Percentiles rank a stretch among this genome's conserved stretches.
Evolutionary conservation across 164 flowering plant genomes (phyloP).

Genomic region (Vitis labrusca): DNA sequence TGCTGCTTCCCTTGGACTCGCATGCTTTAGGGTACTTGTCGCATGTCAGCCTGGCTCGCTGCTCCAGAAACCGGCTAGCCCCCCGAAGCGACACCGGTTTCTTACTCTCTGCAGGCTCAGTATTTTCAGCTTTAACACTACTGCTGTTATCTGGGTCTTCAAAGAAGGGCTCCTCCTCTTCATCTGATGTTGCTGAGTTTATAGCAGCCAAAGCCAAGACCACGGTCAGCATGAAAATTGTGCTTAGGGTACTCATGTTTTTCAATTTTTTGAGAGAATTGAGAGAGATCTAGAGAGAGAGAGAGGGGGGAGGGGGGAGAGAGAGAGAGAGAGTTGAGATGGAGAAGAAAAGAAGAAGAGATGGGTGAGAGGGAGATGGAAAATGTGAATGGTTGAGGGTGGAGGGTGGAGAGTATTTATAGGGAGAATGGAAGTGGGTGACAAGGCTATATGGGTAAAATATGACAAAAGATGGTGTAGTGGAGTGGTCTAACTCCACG

Average conservation of each 20-base stretch:
- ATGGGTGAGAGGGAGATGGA: not conserved
- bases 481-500: slow-evolving; percentile 21
- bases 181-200: no score
- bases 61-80: no score
- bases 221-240: slow-evolving; percentile 7
- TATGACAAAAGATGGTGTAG: not conserved
- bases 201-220: slow-evolving; percentile 10
- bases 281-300: not conserved
- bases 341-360: not conserved
- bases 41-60: not conserved
- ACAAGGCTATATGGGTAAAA: no score
- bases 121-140: no score
- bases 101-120: no score
- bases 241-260: slow-evolving; percentile 10
- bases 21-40: slow-evolving; percentile 40
- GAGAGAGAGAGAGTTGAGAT: not conserved
- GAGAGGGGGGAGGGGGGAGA: not conserved
- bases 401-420: not conserved
- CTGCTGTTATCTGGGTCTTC: no score
- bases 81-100: no score
- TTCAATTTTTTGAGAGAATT: no score
- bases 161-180: no score
- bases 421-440: not conserved
- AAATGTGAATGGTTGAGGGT: not conserved
- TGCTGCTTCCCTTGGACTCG: slow-evolving; percentile 32